Conservation (phyloP, 352 stramenopile species). For the Phytophthora pini region DNA sequence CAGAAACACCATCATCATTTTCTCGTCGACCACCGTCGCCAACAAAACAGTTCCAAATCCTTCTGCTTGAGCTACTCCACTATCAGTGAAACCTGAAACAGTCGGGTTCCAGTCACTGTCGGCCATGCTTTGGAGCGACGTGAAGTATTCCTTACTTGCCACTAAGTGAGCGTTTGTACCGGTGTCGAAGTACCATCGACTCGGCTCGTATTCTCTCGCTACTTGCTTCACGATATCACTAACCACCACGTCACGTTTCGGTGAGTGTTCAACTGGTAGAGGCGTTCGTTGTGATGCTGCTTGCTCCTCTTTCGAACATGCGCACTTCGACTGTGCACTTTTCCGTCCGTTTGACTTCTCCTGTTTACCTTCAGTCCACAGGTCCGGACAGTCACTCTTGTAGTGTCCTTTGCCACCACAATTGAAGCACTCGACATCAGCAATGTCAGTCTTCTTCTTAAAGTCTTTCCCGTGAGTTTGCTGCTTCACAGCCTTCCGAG, state of each 20-base stretch:
- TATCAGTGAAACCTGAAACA: neutral
- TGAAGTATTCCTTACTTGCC: conserved; percentile 1
- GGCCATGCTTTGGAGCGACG: neutral
- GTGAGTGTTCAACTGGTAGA: neutral
- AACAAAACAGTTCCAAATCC: neutral
- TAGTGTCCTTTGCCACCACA: conserved; percentile 7
- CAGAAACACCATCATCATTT: conserved; percentile 4
- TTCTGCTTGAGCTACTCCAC: neutral
- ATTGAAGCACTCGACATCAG: neutral
- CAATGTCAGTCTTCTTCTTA: neutral
- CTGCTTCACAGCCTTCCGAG: neutral
- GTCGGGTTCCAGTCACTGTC: neutral
- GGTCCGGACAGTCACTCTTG: conserved; percentile 4
- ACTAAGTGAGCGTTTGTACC: conserved; percentile 4
- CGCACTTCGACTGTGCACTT: conserved; percentile 8
- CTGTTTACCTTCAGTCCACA: neutral
- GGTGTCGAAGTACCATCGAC: conserved; percentile 6
- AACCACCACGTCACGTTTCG: neutral
- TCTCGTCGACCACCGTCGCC: neutral
- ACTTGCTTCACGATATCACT: neutral
- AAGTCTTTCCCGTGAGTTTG: neutral
- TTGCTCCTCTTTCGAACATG: neutral
- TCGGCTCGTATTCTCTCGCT: neutral
- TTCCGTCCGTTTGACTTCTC: neutral
- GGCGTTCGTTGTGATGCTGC: neutral